These are phyloP conservation scores for Ophiostoma angusticollis DNA, from an alignment of 2,329 filamentous ascomycete genomes.

Conservation along the genomic window DNA sequence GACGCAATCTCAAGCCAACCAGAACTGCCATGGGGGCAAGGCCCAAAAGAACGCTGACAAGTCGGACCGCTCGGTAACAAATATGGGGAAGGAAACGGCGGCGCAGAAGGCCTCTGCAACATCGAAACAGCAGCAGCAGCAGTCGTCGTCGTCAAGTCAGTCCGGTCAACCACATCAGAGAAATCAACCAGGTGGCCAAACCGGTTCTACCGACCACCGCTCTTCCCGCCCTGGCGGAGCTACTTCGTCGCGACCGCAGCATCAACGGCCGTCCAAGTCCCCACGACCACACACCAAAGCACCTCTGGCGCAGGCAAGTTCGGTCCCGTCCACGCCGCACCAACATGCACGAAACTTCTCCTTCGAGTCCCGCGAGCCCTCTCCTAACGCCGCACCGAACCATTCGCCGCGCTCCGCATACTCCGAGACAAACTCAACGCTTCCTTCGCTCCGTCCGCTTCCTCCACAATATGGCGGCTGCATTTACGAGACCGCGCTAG, in stretches of 20 bases:
- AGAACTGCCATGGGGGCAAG: conserved; percentile 53
- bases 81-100: conserved; percentile 38
- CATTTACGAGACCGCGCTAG: conserved; percentile 78
- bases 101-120: conserved; percentile 36
- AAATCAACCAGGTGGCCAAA: neutral
- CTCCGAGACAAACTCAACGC: conserved; percentile 69
- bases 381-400: conserved; percentile 61
- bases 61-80: conserved; percentile 49
- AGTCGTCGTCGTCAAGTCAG: neutral
- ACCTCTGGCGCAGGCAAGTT: conserved; percentile 55
- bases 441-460: conserved; percentile 55
- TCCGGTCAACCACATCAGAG: neutral
- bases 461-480: conserved; percentile 52
- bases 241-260: conserved; percentile 15
- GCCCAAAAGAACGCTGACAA: conserved; percentile 42
- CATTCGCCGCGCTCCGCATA: conserved; percentile 84
- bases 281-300: conserved; percentile 17
- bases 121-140: conserved; percentile 4
- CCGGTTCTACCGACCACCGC: conserved; percentile 6
- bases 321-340: conserved; percentile 85
- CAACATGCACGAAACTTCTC: conserved; percentile 76
- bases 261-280: conserved; percentile 16
- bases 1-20: conserved; percentile 8
- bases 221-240: conserved; percentile 1
- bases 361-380: conserved; percentile 65